These are phyloP conservation scores for Tephrocybe sp. DNA, from an alignment of 768 basidiomycete species.

Conservation along the genomic window DNA sequence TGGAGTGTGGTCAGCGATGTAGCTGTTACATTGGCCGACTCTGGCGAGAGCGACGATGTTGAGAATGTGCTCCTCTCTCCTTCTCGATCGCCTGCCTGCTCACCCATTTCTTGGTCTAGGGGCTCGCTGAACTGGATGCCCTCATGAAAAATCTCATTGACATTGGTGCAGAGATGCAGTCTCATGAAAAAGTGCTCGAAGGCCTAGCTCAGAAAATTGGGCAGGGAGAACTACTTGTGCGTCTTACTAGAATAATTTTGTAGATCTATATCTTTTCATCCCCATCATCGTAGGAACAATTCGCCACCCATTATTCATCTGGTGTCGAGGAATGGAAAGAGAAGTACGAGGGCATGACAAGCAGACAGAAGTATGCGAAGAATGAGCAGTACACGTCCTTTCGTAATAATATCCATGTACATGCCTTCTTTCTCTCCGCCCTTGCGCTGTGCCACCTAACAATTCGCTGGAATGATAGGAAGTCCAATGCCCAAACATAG, in stretches of 20 bases:
- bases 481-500: constrained; percentile 55
- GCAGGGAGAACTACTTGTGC: constrained; percentile 57
- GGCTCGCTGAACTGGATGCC: constrained; percentile 55
- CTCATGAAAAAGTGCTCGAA: constrained; percentile 52
- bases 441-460: neutral
- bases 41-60: constrained; percentile 49
- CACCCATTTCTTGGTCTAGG: constrained; percentile 34
- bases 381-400: constrained; percentile 57
- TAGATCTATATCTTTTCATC: neutral
- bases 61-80: constrained; percentile 41
- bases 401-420: constrained; percentile 64
- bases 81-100: constrained; percentile 2
- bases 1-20: constrained; percentile 49
- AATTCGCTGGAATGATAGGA: constrained; percentile 42
- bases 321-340: constrained; percentile 41
- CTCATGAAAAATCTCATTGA: constrained; percentile 72
- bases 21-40: constrained; percentile 60
- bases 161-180: constrained; percentile 55
- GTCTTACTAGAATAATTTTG: constrained; percentile 22
- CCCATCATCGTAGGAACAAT: constrained; percentile 41
- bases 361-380: constrained; percentile 77
- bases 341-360: constrained; percentile 57
- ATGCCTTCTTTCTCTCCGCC: neutral
- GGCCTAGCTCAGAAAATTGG: constrained; percentile 56
- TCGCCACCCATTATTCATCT: constrained; percentile 47